Percentiles rank a stretch among this genome's conserved stretches.
These are phyloP conservation scores for Penicillium sp. DNA, from an alignment of 2,329 filamentous ascomycete species.

Conservation along the genomic window DNA sequence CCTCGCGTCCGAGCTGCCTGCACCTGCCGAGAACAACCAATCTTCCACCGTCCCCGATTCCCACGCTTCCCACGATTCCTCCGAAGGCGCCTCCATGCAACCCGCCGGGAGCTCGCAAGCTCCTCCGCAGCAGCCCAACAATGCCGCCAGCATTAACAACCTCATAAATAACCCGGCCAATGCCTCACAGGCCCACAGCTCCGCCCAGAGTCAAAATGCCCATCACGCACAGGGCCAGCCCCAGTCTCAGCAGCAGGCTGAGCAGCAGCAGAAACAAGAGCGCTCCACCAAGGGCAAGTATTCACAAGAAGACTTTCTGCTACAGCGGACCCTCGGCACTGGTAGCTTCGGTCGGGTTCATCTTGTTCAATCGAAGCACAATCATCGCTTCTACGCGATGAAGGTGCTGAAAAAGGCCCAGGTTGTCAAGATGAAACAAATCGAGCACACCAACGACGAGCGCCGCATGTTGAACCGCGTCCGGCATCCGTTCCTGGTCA, in stretches of 20 bases:
- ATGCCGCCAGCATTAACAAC: slow-evolving; percentile 79
- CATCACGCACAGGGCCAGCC: slow-evolving; percentile 25
- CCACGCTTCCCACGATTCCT: slow-evolving; percentile 27
- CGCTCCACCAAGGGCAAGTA: slow-evolving; percentile 96
- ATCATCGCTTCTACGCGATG: slow-evolving; percentile 96
- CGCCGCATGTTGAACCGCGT: slow-evolving; percentile 93
- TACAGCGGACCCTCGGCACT: slow-evolving; percentile 89
- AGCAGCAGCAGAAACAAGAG: slow-evolving; percentile 19
- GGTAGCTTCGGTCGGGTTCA: slow-evolving; percentile 97
- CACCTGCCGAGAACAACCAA: slow-evolving; percentile 26
- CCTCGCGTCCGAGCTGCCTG: slow-evolving; percentile 55
- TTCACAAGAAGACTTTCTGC: slow-evolving; percentile 83
- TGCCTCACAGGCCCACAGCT: slow-evolving; percentile 20
- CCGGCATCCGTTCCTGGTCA: slow-evolving; percentile 97
- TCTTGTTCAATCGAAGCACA: slow-evolving; percentile 95
- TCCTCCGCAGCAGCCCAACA: slow-evolving; percentile 59
- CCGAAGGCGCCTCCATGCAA: slow-evolving; percentile 40
- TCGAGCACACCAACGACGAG: slow-evolving; percentile 99
- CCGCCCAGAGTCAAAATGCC: not conserved
- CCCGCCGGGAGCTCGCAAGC: slow-evolving; percentile 37
- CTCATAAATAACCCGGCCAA: slow-evolving; percentile 67
- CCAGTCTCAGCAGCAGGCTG: not conserved
- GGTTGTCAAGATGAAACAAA: slow-evolving; percentile 99
- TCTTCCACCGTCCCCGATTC: slow-evolving; percentile 27
- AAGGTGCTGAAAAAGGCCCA: slow-evolving; percentile 99